Conservation (phyloP, 2,329 filamentous ascomycete genomes). For the Coniella vitis region DNA sequence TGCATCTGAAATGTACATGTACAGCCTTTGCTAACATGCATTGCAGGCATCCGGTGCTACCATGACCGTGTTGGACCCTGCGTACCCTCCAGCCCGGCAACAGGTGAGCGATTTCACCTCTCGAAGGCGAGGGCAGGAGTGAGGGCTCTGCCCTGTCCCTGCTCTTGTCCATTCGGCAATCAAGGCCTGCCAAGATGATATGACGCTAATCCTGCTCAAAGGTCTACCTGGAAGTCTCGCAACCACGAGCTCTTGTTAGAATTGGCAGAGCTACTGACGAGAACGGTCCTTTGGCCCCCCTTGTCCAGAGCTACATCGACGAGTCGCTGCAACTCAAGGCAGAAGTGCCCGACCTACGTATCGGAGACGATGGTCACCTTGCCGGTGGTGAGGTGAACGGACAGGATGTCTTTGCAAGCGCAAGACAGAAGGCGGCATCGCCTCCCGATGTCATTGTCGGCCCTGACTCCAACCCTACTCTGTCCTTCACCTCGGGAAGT, state of each 20-base stretch:
- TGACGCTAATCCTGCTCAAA: neutral
- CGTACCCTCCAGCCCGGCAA: slow-evolving; percentile 74
- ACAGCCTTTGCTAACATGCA: neutral
- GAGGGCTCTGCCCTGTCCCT: neutral
- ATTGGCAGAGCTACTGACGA: slow-evolving; percentile 67
- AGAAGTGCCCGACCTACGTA: slow-evolving; percentile 64
- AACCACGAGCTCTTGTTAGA: slow-evolving; percentile 61
- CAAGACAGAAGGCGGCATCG: slow-evolving; percentile 42
- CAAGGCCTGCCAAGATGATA: too few relatives aligned
- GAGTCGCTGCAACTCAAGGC: slow-evolving; percentile 67
- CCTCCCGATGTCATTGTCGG: slow-evolving; percentile 71
- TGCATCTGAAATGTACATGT: too few relatives aligned
- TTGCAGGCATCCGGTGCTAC: slow-evolving; percentile 51
- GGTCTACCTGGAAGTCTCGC: slow-evolving; percentile 66
- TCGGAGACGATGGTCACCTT: slow-evolving; percentile 65
- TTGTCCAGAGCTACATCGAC: slow-evolving; percentile 59
- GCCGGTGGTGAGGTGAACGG: slow-evolving; percentile 61
- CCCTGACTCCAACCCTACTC: slow-evolving; percentile 73
- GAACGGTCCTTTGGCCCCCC: slow-evolving; percentile 45
- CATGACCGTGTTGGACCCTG: slow-evolving; percentile 67
- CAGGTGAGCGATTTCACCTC: slow-evolving; percentile 29
- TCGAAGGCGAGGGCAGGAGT: neutral
- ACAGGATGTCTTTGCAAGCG: slow-evolving; percentile 47
- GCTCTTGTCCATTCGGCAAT: neutral
- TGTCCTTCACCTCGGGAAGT: slow-evolving; percentile 67